Percentiles rank a stretch among this genome's conserved stretches.
Conservation (phyloP, 768 basidiomycete genomes). For the Suillus plorans region DNA sequence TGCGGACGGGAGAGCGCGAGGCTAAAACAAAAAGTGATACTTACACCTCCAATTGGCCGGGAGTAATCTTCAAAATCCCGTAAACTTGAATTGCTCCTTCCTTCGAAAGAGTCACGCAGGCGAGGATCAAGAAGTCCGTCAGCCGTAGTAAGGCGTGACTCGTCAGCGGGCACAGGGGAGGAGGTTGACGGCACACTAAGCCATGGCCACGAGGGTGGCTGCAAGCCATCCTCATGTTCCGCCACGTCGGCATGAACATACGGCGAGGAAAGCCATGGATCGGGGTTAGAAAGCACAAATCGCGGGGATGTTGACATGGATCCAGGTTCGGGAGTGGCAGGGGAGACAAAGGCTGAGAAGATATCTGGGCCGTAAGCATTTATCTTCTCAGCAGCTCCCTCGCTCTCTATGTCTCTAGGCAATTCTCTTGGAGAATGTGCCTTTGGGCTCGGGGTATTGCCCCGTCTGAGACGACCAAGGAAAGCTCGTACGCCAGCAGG, state of each 20-base stretch:
- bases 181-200: not conserved
- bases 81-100: conserved; percentile 25
- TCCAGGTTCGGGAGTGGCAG: conserved; percentile 14
- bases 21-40: conserved; percentile 2
- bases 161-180: conserved; percentile 29
- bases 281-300: conserved; percentile 33
- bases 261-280: conserved; percentile 23
- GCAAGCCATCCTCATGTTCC: not conserved
- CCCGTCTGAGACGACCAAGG: conserved; percentile 26
- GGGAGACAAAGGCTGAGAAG: not conserved
- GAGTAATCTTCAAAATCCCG: conserved; percentile 35
- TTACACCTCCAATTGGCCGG: conserved; percentile 31
- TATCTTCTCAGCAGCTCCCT: conserved; percentile 9
- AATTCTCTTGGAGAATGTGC: conserved; percentile 21
- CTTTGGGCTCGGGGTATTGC: conserved; percentile 29
- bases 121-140: conserved; percentile 33
- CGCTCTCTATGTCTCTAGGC: conserved; percentile 18
- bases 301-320: conserved; percentile 18
- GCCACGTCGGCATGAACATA: conserved; percentile 9
- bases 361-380: not conserved
- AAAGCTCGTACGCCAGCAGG: conserved; percentile 27
- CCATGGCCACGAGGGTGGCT: conserved; percentile 6
- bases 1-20: not conserved
- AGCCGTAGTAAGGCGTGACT: conserved; percentile 12
- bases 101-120: conserved; percentile 17